Conservation (phyloP, 306 rosid species). For the Geum urbanum region DNA sequence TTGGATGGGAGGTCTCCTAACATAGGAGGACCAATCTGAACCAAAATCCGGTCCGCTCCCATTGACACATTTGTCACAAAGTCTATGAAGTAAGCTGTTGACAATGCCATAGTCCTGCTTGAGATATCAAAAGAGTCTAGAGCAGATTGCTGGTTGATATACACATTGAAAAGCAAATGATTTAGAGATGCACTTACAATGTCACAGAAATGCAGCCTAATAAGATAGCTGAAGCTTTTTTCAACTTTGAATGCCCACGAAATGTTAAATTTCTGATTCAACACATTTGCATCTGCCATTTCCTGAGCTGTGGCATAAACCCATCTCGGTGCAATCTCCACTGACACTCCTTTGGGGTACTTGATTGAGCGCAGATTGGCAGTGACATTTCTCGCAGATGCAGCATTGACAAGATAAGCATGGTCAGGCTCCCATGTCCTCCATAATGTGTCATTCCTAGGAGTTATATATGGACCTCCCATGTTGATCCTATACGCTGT, state of each 20-base stretch:
- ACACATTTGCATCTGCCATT: slow-evolving; percentile 38
- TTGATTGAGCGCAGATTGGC: slow-evolving; percentile 23
- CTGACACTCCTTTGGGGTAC: slow-evolving; percentile 27
- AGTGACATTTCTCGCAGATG: slow-evolving; percentile 24
- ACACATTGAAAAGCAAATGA: slow-evolving; percentile 37
- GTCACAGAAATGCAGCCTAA: slow-evolving; percentile 39
- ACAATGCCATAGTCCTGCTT: slow-evolving; percentile 27
- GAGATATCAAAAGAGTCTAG: slow-evolving; percentile 30
- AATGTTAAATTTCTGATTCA: slow-evolving; percentile 34
- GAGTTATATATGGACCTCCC: slow-evolving; percentile 35
- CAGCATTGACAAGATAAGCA: slow-evolving; percentile 31
- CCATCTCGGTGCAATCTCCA: slow-evolving; percentile 34
- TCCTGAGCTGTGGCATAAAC: slow-evolving; percentile 41
- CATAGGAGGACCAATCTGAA: slow-evolving; percentile 36
- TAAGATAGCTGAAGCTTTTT: slow-evolving; percentile 25
- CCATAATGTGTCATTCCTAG: slow-evolving; percentile 32
- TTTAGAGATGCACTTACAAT: slow-evolving; percentile 26
- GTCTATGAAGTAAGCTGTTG: slow-evolving; percentile 32
- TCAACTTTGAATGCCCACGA: slow-evolving; percentile 38
- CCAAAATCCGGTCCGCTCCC: slow-evolving; percentile 22
- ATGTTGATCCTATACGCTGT: slow-evolving; percentile 32
- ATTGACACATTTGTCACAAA: slow-evolving; percentile 23
- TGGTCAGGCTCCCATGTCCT: slow-evolving; percentile 37
- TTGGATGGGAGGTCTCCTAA: slow-evolving; percentile 24
- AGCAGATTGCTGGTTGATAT: slow-evolving; percentile 33